Percentiles rank a stretch among this genome's conserved stretches.
These are phyloP conservation scores for Cyclostephanos invisitatus DNA, from an alignment of 108 stramenopile genomes.

Conservation along the genomic window DNA sequence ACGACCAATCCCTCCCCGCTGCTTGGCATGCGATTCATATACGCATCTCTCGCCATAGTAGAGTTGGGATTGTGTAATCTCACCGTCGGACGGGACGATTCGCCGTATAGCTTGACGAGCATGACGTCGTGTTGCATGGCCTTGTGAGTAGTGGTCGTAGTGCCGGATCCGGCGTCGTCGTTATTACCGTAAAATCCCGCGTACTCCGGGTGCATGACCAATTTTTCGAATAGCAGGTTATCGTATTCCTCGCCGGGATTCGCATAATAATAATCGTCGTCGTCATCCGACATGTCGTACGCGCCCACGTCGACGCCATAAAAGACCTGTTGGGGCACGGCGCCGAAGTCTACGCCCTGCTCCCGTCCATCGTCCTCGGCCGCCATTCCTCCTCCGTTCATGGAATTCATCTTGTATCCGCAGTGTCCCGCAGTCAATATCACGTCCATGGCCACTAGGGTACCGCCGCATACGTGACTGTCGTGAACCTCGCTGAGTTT, in stretches of 20 bases:
- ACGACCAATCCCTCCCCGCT: constrained; percentile 34
- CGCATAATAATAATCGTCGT: constrained; percentile 9
- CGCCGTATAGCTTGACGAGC: constrained; percentile 50
- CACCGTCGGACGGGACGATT: constrained; percentile 33
- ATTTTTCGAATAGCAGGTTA: constrained; percentile 42
- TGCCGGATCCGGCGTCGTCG: neutral
- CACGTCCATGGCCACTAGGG: constrained; percentile 40
- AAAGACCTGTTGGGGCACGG: constrained; percentile 22
- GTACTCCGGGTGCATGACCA: constrained; percentile 37
- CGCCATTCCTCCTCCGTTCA: neutral
- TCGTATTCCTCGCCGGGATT: constrained; percentile 10
- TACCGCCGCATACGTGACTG: constrained; percentile 36
- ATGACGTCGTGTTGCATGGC: constrained; percentile 46
- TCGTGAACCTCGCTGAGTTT: constrained; percentile 10
- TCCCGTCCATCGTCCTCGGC: too few relatives aligned
- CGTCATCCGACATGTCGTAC: constrained; percentile 23
- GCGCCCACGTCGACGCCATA: constrained; percentile 45
- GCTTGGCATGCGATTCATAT: constrained; percentile 1
- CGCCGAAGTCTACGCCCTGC: constrained; percentile 17
- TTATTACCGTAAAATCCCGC: constrained; percentile 15
- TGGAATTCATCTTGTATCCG: constrained; percentile 26
- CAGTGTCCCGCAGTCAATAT: constrained; percentile 48
- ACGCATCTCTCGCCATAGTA: neutral
- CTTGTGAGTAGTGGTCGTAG: neutral
- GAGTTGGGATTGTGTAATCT: constrained; percentile 40